Base-by-base conservation (phyloP, 495 filamentous ascomycete species). In the Extremus antarcticus region DNA sequence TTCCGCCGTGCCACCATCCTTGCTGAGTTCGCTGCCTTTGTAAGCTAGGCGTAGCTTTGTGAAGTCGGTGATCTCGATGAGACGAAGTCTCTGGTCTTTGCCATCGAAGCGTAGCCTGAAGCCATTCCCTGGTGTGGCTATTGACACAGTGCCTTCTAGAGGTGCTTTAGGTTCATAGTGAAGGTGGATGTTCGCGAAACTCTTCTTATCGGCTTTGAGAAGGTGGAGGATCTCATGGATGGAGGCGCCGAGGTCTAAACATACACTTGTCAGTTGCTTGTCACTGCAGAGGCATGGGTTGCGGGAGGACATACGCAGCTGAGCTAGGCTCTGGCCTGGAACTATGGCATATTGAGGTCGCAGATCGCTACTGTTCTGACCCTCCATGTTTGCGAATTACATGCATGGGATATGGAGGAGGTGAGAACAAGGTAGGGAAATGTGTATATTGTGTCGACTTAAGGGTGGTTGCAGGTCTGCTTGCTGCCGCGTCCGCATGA, bases 21-120 rank as follows among this genome's bases (percentile, higher is more conserved):
- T 88, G 47, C 87, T 70, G 39, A 98, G 78, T 53, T 95, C 90
- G 32, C 85, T 84, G 53, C 85, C 82, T 67, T 95, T 91, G 70
- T 96, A 88, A 25, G 81, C 79, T 41, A 96, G 78, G 29, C 80
- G 78, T 35, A 79, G 86, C 66, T 89, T 91, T n/a, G 84, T 80
- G 58, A 98, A 97, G 65, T 97, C 89, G 20, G 87, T 69, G 19
- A 96, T 77, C 68, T 98, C 92, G 63, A 98, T 87, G 48, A 98
- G 68, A 1, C 92, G 85, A 16, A 98, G 74, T 41, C 90, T 79
- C 70, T 98, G 92, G 62, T 95, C 89, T 2, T 88, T 83, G 0
- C 91, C 92, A 65, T 98, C 92, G 62, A 98, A 98, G 23, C 86
- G 87, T 47, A 97, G 71, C 13, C 91, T 86, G 23, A 98, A 62